phyloP scores from a whole-genome alignment of 495 filamentous ascomycete genomes.

The Hypomontagnella submonticulosa region DNA sequence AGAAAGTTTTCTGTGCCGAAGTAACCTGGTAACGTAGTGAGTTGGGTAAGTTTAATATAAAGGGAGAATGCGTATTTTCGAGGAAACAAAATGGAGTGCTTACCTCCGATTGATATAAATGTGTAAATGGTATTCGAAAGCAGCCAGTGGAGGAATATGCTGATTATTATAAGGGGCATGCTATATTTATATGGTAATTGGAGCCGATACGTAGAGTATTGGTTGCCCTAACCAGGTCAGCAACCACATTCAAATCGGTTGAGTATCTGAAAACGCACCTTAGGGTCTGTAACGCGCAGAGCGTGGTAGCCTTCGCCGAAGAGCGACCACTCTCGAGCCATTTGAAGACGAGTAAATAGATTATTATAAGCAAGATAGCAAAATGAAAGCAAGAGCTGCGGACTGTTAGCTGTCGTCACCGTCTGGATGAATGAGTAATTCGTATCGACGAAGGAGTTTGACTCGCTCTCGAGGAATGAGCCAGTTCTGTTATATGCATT shows the following conservation, averaged over 20 bases:
- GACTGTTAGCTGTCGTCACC: slow-evolving; percentile 55
- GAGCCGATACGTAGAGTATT: slow-evolving; percentile 55
- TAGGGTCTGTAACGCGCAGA: slow-evolving; percentile 60
- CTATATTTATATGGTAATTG: slow-evolving; percentile 45
- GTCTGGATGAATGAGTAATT: slow-evolving; percentile 13
- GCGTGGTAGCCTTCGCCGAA: slow-evolving; percentile 46
- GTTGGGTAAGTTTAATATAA: too few relatives aligned
- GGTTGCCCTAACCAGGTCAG: slow-evolving; percentile 37
- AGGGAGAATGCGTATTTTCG: too few relatives aligned
- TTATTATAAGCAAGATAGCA: slow-evolving; percentile 52
- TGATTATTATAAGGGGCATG: slow-evolving; percentile 31
- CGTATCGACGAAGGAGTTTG: slow-evolving; percentile 28
- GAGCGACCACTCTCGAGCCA: slow-evolving; percentile 39
- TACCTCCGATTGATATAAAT: slow-evolving; percentile 33
- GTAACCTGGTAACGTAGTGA: slow-evolving; percentile 20
- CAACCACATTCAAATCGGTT: not conserved
- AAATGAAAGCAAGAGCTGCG: slow-evolving; percentile 56
- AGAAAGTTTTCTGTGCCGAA: slow-evolving; percentile 21
- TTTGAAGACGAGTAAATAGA: slow-evolving; percentile 42
- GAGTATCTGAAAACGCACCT: slow-evolving; percentile 14
- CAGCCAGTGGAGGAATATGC: slow-evolving; percentile 38
- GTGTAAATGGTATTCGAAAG: slow-evolving; percentile 39
- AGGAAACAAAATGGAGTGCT: not conserved
- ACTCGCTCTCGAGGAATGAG: slow-evolving; percentile 32
- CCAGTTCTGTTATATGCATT: slow-evolving; percentile 17